Conservation (phyloP, 768 basidiomycete species). For the Agaricus subrufescens region DNA sequence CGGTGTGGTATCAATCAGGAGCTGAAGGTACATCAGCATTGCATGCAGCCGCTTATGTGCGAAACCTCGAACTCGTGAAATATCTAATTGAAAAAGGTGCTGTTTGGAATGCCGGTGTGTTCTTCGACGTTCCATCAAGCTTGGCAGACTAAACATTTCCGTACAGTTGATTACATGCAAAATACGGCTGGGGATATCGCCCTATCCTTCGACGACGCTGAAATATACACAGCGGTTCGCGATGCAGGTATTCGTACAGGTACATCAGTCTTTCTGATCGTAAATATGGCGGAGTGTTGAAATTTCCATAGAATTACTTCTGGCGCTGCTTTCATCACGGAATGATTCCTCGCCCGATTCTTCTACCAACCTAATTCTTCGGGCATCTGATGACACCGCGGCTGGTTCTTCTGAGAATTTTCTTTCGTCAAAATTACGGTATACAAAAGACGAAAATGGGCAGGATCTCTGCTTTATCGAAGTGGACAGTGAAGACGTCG, state of each 20-base stretch:
- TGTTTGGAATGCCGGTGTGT: conserved; percentile 82
- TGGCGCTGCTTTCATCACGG: conserved; percentile 54
- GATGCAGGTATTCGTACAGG: conserved; percentile 92
- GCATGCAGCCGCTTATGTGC: conserved; percentile 81
- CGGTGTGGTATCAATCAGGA: conserved; percentile 87
- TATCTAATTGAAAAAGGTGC: conserved; percentile 77
- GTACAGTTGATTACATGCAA: conserved; percentile 66
- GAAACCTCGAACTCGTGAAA: conserved; percentile 59
- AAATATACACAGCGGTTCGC: conserved; percentile 75
- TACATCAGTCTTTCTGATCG: conserved; percentile 27
- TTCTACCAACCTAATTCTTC: conserved; percentile 31
- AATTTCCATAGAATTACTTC: conserved; percentile 56
- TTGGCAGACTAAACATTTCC: neutral
- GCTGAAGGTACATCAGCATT: conserved; percentile 75
- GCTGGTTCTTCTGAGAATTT: conserved; percentile 65
- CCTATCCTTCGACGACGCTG: conserved; percentile 74
- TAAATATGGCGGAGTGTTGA: conserved; percentile 11
- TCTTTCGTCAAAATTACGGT: conserved; percentile 65
- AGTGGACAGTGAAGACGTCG: conserved; percentile 71
- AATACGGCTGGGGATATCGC: conserved; percentile 91
- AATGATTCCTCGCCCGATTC: conserved; percentile 14
- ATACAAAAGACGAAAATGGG: conserved; percentile 61
- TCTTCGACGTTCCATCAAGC: neutral
- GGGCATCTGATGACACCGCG: conserved; percentile 48
- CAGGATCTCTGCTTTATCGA: conserved; percentile 79